Evolutionary conservation across 371 early-diverging fungal genomes (phyloP), one percentile per base, ranked within the genome.

Genomic region (Enterocytospora artemiae): DNA sequence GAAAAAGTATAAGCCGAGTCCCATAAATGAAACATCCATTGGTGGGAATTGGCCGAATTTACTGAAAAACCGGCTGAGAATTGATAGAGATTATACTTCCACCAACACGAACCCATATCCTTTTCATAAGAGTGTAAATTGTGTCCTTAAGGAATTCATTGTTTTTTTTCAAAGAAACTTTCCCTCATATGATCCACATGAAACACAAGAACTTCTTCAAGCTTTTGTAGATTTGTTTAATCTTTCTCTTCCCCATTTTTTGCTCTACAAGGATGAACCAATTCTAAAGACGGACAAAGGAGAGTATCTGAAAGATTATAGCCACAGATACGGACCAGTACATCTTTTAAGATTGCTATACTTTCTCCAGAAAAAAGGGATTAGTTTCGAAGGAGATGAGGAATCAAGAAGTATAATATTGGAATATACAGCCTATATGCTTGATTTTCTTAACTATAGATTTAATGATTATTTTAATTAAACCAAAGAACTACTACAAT

Each of bases 401-500:
- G 4, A 28, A 3, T 12, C 24, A n/a, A 4, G 28, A 27, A 5
- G 5, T 3, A 48, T 58, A 24, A 4, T 58, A n/a, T 30, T 20
- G 18, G 58, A 58, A 4, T 58, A 58, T 22, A 28, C 28, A 3
- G 18, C 28, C 5, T 58, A 58, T 46, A 9, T 58, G 7, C 57
- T 58, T 25, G 58, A 58, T 30, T 58, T 58, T 58, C 7, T 58
- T 7, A n/a, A n/a, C 5, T n/a, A 53, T 16, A 33, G 25, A 25
- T 58, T 53, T 28, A 4, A 58, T 7, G 45, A 25, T 24, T 58
- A 58, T 58, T 58, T 58, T 50, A 16, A 31, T 37, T n/a, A 37
- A 37, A 9, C 16, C 5, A 16, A 37, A 9, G 5, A 37, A 37
- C 16, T 37, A 9, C 16, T 9, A 37, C 37, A 37, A 9, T 37